Evolutionary conservation across 352 stramenopile genomes (phyloP).

Genomic region (Globisporangium rhizosaccharum): DNA sequence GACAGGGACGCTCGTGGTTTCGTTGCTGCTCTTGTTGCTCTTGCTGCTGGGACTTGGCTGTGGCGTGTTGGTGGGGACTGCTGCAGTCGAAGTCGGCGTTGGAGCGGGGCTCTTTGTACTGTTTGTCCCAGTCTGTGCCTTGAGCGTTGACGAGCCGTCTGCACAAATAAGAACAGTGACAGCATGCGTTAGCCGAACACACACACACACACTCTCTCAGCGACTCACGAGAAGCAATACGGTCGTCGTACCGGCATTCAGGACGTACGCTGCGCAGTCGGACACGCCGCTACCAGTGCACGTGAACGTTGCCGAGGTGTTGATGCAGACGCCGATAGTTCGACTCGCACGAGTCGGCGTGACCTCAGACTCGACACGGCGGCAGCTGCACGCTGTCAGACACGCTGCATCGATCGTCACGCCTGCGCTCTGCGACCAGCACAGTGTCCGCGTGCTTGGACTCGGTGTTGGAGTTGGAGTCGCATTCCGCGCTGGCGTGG

Average conservation of each 20-base stretch:
- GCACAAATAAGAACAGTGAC: not conserved
- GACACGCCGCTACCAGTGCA: constrained; percentile 2
- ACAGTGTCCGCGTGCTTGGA: too few species aligned
- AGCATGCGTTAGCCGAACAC: too few species aligned
- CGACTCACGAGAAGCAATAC: not conserved
- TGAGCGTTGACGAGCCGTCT: constrained; percentile 10
- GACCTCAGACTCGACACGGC: constrained; percentile 1
- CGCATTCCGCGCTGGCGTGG: too few species aligned
- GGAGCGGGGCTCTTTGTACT: not conserved
- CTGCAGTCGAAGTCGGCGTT: not conserved
- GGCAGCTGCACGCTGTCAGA: constrained; percentile 7
- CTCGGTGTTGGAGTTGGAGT: too few species aligned
- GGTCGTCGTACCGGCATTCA: constrained; percentile 11
- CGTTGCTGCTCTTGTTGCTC: constrained; percentile 3
- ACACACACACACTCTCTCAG: too few species aligned
- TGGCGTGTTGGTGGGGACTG: not conserved
- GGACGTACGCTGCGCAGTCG: constrained; percentile 20
- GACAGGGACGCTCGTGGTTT: too few species aligned
- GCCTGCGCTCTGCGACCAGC: constrained; percentile 10
- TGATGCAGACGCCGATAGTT: constrained; percentile 7
- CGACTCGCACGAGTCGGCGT: not conserved
- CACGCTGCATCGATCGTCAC: constrained; percentile 5
- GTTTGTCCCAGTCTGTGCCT: not conserved
- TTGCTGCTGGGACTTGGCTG: constrained; percentile 2
- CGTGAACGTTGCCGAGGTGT: constrained; percentile 6